Base-by-base conservation (phyloP, 1,139 yeast genomes). In the Geotrichum phurueaensis region DNA sequence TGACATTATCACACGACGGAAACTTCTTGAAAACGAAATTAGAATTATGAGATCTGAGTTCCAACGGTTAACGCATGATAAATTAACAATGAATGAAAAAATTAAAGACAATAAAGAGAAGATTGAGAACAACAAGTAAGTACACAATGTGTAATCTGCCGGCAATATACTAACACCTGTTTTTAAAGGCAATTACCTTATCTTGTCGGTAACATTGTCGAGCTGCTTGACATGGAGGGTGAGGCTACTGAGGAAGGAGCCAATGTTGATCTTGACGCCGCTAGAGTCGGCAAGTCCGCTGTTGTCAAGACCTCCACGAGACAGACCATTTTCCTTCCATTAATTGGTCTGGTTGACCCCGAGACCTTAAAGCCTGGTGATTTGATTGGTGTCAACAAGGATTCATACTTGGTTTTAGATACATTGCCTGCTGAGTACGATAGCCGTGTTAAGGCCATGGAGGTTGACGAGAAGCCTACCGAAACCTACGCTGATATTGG, bases 401-500 rank as follows among this genome's bases (percentile, higher is more conserved):
- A 95, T 72, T 89, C 97, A 6, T 95, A 92, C 72, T 81, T 95
- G 67, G 88, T 95, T 62, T 81, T 95, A 70, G 99, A 95, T 75
- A 91, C 96, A 2, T 79, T 95, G 67, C 99, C 99, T 9, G 91
- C 97, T 2, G 99, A 95, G 75, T 95, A 94, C 72, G 99, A 95
- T 74, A 88, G 96, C 57, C 83, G 99, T 68, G 99, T 95, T 58
- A 94, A 94, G 76, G 98, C 99, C 10, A 94, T 94, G 99, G 99
- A 94, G 75, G 98, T 95, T 56, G 99, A 95, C 73, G 99, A 94
- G 75, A 91, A 92, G 72, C 99, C 99, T 60, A 88, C 96, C 1
- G 99, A 94, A 74, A 91, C 96, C 25, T 94, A 95, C 73, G 86
- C 95, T 1, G 99, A 94, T 73, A 94, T 94, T 68, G 99, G 99